Percentiles rank a stretch among this genome's conserved stretches.
Conservation (phyloP, 2,329 filamentous ascomycete genomes). For the Chaetothyriales sp. region DNA sequence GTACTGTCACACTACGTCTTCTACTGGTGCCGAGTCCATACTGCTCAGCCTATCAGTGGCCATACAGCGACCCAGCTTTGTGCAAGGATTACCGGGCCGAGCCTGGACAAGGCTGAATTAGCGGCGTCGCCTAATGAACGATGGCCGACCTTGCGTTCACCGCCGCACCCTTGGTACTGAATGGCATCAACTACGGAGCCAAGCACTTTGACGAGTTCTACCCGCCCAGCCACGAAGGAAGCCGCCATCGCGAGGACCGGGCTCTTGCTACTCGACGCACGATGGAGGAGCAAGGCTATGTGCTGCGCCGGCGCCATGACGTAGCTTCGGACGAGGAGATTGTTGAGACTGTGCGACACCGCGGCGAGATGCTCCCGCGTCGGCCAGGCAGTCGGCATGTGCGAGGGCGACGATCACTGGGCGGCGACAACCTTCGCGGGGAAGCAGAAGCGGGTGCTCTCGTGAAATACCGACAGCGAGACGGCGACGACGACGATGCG, state of each 20-base stretch:
- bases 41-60: not conserved
- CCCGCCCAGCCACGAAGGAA: too few species aligned
- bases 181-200: constrained; percentile 11
- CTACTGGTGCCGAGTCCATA: not conserved
- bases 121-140: not conserved
- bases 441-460: constrained; percentile 10
- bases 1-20: not conserved
- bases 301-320: constrained; percentile 14
- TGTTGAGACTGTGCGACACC: constrained; percentile 16
- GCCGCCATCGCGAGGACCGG: constrained; percentile 9
- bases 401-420: constrained; percentile 8
- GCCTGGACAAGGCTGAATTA: too few species aligned
- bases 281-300: constrained; percentile 16
- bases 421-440: constrained; percentile 11
- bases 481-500: constrained; percentile 5
- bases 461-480: constrained; percentile 5
- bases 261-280: constrained; percentile 9
- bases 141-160: not conserved
- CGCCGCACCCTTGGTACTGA: constrained; percentile 10
- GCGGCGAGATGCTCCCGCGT: constrained; percentile 11
- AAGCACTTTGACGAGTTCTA: constrained; percentile 16
- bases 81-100: not conserved
- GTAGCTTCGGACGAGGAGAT: constrained; percentile 18
- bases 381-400: constrained; percentile 7
- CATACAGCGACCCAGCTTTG: not conserved